Evolutionary conservation across 257 asterid genomes (phyloP).

Genomic region (Solanum sitiens): DNA sequence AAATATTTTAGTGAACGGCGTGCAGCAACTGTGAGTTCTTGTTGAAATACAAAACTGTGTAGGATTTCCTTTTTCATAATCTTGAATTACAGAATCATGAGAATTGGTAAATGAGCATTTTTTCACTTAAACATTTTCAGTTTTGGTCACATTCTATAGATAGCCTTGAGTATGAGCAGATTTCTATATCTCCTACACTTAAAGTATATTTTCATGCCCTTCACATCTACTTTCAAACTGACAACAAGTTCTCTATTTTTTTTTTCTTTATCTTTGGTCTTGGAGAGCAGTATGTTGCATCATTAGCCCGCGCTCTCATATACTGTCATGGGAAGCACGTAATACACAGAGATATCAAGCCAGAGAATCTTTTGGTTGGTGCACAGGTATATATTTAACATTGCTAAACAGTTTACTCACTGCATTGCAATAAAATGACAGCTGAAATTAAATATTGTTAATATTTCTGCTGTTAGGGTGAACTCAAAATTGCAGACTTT

Average conservation of each 20-base stretch:
- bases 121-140: not conserved
- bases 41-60: not conserved
- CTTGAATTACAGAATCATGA: not conserved
- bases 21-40: conserved; percentile 76
- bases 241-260: not conserved
- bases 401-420: not conserved
- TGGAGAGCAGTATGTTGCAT: conserved; percentile 76
- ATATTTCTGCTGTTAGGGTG: conserved; percentile 48
- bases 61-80: not conserved
- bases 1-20: conserved; percentile 81
- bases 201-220: not conserved
- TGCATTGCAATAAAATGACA: not conserved
- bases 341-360: conserved; percentile 92
- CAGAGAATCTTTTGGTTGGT: conserved; percentile 94
- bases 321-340: conserved; percentile 98
- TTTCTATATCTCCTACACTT: not conserved
- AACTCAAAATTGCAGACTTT: conserved; percentile 89
- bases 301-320: conserved; percentile 89
- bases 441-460: not conserved
- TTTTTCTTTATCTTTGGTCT: not conserved
- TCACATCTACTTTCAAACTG: not conserved
- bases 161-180: not conserved
- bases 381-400: conserved; percentile 41
- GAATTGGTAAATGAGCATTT: not conserved
- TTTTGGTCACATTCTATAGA: not conserved